Evolutionary conservation across 2,329 filamentous ascomycete species (phyloP), one percentile per base, ranked within the genome.

Genomic region (Nigrospora oryzae): DNA sequence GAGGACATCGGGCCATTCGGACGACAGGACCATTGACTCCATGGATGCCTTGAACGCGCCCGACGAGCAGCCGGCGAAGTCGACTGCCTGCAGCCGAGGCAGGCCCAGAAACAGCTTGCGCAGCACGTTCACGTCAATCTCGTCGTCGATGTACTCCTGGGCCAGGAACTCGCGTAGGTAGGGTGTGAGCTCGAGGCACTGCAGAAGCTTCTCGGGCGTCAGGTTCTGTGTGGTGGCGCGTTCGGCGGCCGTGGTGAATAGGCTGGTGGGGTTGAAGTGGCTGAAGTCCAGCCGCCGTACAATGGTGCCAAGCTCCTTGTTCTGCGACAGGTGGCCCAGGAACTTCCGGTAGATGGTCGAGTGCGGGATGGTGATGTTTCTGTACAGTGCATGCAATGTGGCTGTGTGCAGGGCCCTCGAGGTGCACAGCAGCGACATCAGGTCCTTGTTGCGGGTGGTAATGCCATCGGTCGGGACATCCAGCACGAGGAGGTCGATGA

Each of bases 301-400:
- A 55, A 90, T 80, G 36, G 80, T 83, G 38, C 86, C 87, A 44
- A 90, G 71, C 10, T 80, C 71, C 2, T 80, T 77, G 59, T 89
- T 81, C 47, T 76, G 68, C 38, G 71, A 69, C 51, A 91, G 71
- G 56, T 87, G 86, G 46, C 73, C 71, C 40, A 89, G 75, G 54
- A 89, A 88, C 65, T 91, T 91, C 59, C 82, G 82, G 67, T 90
- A 93, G 60, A 89, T 88, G 48, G 81, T 73, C 23, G 87, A 91
- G 69, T 90, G 86, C 6, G 87, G 86, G 53, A 91, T 84, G 37
- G 85, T 89, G 62, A 91, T 85, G 61, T 86, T 81, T 52, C 79
- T 77, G 67, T 91, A 91, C 40, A 93, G 74, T 7, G 86, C 85
- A 53, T 79, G 77, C 32, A 90, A 69, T 4, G 86, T 90, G 16